A percentile compares a stretch with the other conserved stretches of the same genome.
These are phyloP conservation scores for Aurifilum marmelostoma DNA, from an alignment of 2,329 filamentous ascomycete genomes.

Conservation along the genomic window DNA sequence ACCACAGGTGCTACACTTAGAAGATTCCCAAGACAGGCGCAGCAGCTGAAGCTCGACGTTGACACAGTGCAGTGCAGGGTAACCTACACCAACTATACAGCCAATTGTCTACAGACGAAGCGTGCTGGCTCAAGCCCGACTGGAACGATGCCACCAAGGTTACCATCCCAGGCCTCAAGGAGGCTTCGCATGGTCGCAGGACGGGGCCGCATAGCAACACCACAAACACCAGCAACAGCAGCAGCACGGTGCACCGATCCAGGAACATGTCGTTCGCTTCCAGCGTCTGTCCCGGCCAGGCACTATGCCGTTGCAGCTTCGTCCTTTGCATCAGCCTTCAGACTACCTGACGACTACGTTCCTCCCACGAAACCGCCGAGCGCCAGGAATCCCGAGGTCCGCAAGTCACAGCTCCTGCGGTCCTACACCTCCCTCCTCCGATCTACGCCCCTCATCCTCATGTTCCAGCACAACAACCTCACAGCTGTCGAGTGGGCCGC, in stretches of 20 bases:
- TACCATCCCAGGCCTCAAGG: constrained; percentile 22
- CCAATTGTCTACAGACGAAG: not conserved
- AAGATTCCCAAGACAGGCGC: not conserved
- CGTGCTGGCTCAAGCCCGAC: not conserved
- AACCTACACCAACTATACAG: not conserved
- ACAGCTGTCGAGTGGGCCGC: constrained; percentile 74
- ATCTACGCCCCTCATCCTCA: constrained; percentile 79
- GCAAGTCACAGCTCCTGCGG: constrained; percentile 86
- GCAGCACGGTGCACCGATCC: constrained; percentile 18
- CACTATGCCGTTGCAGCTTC: constrained; percentile 34
- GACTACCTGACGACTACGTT: constrained; percentile 51
- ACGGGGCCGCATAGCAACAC: constrained; percentile 11
- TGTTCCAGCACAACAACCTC: constrained; percentile 76
- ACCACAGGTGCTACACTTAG: not conserved
- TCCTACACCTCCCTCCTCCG: constrained; percentile 88
- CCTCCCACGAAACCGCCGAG: constrained; percentile 83
- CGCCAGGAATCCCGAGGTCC: constrained; percentile 80
- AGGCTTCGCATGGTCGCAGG: constrained; percentile 22
- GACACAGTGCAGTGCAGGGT: not conserved
- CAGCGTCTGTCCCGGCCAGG: constrained; percentile 21
- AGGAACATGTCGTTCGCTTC: not conserved
- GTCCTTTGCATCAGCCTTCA: constrained; percentile 32
- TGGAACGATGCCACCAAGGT: constrained; percentile 27
- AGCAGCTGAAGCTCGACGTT: not conserved
- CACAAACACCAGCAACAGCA: not conserved